Evolutionary conservation across 345 rosid genomes (phyloP), one percentile per base, ranked within the genome.

Genomic region (Boechera retrofracta): DNA sequence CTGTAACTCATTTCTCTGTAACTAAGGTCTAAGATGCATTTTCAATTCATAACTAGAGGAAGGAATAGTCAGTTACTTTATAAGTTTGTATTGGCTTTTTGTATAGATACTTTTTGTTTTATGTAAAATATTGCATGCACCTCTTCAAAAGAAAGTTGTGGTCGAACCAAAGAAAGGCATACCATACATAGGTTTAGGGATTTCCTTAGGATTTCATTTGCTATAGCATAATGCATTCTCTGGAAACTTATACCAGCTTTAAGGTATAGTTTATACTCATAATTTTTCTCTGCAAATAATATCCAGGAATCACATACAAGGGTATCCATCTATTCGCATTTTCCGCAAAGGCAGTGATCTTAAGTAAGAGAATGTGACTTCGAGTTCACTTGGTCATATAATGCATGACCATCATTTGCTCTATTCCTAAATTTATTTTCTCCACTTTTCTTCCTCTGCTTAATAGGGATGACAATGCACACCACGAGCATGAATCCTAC

Each of bases 251-350:
- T 64, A 11, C 57, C 71, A 26, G 53, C 26, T 55, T 55, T 53
- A 71, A 61, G 69, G 16, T 63, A 54, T 45, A 10, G 29, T 45
- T 3, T 28, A 18, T 78, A 29, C 64, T 78, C 36, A 56, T 24
- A 41, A 4, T 49, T 49, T 32, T 72, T 55, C 21, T 66, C 57
- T 60, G 51, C 67, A 64, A 71, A 35, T 72, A 13, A 24, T 31
- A 59, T 66, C 76, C 88, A 96, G 99, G 87, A 76, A 89, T 84
- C 97, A 96, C 84, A 82, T 96, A 64, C 99, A 96, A 82, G 99
- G 92, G 36, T 96, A 93, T 84, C 99, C 98, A 69, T 93, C 99
- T 21, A 89, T 96, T 85, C 94, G 99, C 78, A 96, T 96, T 80
- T 96, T 96, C 77, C 98, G 93, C 60, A 93, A 89, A 86, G 99